Evolutionary conservation across 2,329 filamentous ascomycete genomes (phyloP).

Genomic region (Talaromyces sp.): DNA sequence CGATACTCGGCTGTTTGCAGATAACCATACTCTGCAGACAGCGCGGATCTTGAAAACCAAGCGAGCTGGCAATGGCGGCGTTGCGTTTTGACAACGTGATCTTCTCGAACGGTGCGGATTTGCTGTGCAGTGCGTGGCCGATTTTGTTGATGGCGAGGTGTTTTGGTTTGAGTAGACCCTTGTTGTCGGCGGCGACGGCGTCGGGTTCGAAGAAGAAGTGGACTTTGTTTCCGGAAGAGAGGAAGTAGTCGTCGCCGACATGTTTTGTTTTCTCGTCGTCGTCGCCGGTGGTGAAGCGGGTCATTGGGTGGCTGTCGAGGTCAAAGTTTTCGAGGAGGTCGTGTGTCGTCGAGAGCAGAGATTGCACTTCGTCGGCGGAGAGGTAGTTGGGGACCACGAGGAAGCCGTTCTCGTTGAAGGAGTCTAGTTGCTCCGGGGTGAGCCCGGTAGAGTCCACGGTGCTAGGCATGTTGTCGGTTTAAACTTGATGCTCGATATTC

Average conservation of each 20-base stretch:
- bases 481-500: neutral
- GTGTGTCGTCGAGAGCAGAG: conserved; percentile 69
- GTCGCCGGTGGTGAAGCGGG: conserved; percentile 83
- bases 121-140: conserved; percentile 67
- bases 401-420: conserved; percentile 80
- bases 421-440: conserved; percentile 61
- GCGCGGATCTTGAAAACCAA: conserved; percentile 71
- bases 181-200: conserved; percentile 53
- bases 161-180: conserved; percentile 77
- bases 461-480: conserved; percentile 4
- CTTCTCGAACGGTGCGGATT: conserved; percentile 60
- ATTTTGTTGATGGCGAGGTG: conserved; percentile 84
- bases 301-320: conserved; percentile 82
- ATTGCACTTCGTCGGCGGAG: conserved; percentile 55
- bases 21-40: conserved; percentile 95
- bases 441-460: conserved; percentile 47
- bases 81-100: conserved; percentile 45
- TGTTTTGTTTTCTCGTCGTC: conserved; percentile 54
- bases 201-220: conserved; percentile 98
- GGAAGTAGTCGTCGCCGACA: conserved; percentile 92
- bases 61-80: conserved; percentile 59
- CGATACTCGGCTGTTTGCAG: conserved; percentile 96
- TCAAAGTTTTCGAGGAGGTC: conserved; percentile 68
- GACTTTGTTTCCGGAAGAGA: conserved; percentile 81
- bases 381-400: conserved; percentile 79